Conservation (phyloP, 2,329 filamentous ascomycete species). For the Phaeophleospora eucalypticola region DNA sequence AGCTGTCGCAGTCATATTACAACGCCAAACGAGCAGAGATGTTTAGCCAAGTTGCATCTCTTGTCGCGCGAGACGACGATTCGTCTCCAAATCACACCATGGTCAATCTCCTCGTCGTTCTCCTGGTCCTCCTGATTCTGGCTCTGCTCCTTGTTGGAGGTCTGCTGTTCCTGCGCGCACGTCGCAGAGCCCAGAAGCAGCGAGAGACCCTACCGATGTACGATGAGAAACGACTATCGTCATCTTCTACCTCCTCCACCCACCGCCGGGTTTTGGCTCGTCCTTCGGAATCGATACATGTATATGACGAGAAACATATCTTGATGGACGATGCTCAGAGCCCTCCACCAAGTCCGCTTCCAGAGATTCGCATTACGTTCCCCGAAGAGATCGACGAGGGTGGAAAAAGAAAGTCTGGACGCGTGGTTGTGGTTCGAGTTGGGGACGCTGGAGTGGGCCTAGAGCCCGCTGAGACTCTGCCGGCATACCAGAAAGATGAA, state of each 20-base stretch:
- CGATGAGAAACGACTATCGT: constrained; percentile 54
- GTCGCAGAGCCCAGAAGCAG: constrained; percentile 46
- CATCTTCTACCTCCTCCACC: constrained; percentile 40
- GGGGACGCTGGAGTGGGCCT: constrained; percentile 85
- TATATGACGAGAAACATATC: constrained; percentile 75
- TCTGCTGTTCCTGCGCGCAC: constrained; percentile 69
- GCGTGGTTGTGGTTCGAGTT: constrained; percentile 86
- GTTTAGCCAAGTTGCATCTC: constrained; percentile 39
- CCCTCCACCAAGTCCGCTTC: constrained; percentile 74
- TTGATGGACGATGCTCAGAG: constrained; percentile 72
- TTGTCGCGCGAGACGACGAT: constrained; percentile 49
- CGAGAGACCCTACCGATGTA: constrained; percentile 63
- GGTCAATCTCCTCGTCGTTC: constrained; percentile 72
- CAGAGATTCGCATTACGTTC: constrained; percentile 97
- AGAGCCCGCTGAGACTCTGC: constrained; percentile 76
- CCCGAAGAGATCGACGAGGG: constrained; percentile 85
- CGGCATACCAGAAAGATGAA: constrained; percentile 81
- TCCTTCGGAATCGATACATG: constrained; percentile 61
- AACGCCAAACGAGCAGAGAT: constrained; percentile 7
- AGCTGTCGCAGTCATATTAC: too few species aligned
- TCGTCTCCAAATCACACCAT: constrained; percentile 51
- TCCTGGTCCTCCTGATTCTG: constrained; percentile 74
- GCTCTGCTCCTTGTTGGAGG: constrained; percentile 63
- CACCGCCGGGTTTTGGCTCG: constrained; percentile 57
- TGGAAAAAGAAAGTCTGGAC: constrained; percentile 75